Evolutionary conservation across 768 basidiomycete genomes (phyloP).

Genomic region (Agaricus sinodeliciosus): DNA sequence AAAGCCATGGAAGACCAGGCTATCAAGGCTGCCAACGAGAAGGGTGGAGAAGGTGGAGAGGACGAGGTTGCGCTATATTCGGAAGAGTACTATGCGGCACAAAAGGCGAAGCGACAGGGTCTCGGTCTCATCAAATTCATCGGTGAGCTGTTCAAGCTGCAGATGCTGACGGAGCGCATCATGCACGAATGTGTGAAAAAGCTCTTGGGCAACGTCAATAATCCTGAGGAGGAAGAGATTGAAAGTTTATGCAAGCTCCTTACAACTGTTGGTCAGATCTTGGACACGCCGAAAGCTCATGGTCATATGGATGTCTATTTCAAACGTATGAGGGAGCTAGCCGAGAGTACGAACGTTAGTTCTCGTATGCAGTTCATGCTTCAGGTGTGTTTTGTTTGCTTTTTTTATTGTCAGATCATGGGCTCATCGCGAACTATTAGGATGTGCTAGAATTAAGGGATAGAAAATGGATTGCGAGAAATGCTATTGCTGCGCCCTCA

Average conservation of each 20-base stretch:
- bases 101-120: constrained; percentile 96
- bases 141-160: constrained; percentile 97
- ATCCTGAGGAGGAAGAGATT: constrained; percentile 97
- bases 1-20: constrained; percentile 87
- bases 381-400: constrained; percentile 48
- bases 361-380: constrained; percentile 95
- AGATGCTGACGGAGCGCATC: constrained; percentile 96
- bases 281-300: constrained; percentile 77
- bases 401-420: neutral
- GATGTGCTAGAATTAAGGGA: constrained; percentile 87
- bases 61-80: constrained; percentile 80
- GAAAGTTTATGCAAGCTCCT: constrained; percentile 93
- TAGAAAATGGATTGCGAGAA: constrained; percentile 74
- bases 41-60: constrained; percentile 36
- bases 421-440: constrained; percentile 30
- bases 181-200: constrained; percentile 99
- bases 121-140: constrained; percentile 97
- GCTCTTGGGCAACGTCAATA: constrained; percentile 85
- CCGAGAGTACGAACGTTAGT: constrained; percentile 66
- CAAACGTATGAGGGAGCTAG: constrained; percentile 78
- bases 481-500: constrained; percentile 67
- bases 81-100: constrained; percentile 92
- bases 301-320: constrained; percentile 93
- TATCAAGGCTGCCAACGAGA: constrained; percentile 60
- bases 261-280: constrained; percentile 76